These are phyloP conservation scores for Aspergillus carlsbadensis DNA, from an alignment of 495 filamentous ascomycete genomes.

Conservation along the genomic window DNA sequence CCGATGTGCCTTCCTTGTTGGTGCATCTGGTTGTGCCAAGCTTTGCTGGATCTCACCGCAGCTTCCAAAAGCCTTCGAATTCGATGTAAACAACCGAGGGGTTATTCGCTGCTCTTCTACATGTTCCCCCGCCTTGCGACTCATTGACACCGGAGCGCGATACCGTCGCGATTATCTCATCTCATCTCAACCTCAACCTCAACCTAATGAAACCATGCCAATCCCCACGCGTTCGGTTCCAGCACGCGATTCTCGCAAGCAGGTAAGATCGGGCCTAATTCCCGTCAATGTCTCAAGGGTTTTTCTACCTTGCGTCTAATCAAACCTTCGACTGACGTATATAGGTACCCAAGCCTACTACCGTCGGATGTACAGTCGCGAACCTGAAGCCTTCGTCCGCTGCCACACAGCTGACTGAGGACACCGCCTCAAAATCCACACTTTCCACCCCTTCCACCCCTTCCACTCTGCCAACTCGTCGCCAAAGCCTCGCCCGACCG, in stretches of 20 bases:
- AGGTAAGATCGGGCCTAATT: constrained; percentile 25
- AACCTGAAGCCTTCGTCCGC: constrained; percentile 12
- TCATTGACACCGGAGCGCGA: neutral
- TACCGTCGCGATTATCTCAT: too few relatives aligned
- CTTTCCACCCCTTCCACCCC: neutral
- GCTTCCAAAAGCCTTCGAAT: neutral
- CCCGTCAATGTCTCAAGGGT: too few relatives aligned
- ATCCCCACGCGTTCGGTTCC: constrained; percentile 42
- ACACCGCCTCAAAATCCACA: neutral
- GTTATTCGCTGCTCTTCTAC: too few relatives aligned
- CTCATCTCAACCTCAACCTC: neutral
- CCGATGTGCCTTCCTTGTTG: too few relatives aligned
- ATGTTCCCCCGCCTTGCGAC: too few relatives aligned
- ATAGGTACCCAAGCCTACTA: constrained; percentile 26
- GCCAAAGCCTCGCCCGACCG: constrained; percentile 37
- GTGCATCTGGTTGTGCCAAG: too few relatives aligned
- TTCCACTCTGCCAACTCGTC: constrained; percentile 21
- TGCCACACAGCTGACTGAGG: constrained; percentile 2
- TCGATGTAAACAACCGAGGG: neutral
- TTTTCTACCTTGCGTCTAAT: neutral
- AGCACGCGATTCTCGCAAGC: constrained; percentile 38
- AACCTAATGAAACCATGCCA: constrained; percentile 31
- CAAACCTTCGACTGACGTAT: constrained; percentile 21
- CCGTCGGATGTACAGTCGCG: constrained; percentile 29
- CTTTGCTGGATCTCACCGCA: too few relatives aligned